Conservation (phyloP, 2,329 filamentous ascomycete species). For the Alternaria ethzedia region DNA sequence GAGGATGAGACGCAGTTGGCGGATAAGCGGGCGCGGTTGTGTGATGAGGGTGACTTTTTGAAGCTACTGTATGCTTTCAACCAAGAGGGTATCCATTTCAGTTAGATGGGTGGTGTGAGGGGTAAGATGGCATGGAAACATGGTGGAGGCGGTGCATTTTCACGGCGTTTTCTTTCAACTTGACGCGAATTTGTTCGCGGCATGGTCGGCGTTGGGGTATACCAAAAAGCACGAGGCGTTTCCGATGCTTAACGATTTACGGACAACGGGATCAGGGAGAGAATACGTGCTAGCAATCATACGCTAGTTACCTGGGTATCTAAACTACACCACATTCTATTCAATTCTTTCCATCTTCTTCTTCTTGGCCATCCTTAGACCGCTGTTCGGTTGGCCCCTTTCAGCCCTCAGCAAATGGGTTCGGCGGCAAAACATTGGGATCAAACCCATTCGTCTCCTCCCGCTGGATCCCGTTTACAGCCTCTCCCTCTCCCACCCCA, state of each 20-base stretch:
- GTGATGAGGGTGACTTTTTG: conserved; percentile 92
- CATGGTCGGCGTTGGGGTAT: conserved; percentile 17
- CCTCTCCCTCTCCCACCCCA: too few relatives aligned
- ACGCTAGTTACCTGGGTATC: conserved; percentile 2
- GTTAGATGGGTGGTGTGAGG: too few relatives aligned
- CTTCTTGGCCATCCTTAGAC: too few relatives aligned
- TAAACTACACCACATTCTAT: background rate
- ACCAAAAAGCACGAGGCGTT: conserved; percentile 30
- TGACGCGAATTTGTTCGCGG: too few relatives aligned
- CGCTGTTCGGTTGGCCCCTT: too few relatives aligned
- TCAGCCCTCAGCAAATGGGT: conserved; percentile 23
- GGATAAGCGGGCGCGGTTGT: conserved; percentile 82
- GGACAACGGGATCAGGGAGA: background rate
- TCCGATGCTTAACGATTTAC: background rate
- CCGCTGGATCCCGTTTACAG: background rate
- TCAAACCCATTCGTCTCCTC: conserved; percentile 24
- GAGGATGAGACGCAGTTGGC: conserved; percentile 80
- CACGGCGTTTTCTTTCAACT: too few relatives aligned
- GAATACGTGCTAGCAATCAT: background rate
- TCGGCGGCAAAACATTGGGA: conserved; percentile 26
- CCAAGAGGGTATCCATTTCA: conserved; percentile 91
- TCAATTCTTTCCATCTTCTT: too few relatives aligned
- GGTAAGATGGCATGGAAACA: too few relatives aligned
- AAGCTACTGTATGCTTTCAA: conserved; percentile 84
- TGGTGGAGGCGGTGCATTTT: too few relatives aligned